Base-by-base conservation (phyloP, 306 rosid genomes). In the Medicago truncatula region DNA sequence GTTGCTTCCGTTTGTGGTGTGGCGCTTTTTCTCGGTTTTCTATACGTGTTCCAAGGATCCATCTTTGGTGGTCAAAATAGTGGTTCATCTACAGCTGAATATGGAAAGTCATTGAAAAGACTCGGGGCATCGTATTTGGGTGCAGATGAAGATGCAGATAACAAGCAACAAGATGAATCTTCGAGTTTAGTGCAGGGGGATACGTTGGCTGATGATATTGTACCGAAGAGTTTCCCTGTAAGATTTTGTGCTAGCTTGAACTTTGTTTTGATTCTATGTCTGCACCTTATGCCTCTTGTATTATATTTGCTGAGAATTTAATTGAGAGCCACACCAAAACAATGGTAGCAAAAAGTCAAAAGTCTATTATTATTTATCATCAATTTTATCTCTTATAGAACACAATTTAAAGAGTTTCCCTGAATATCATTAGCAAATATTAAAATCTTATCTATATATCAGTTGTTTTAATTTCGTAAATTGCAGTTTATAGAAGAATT, bases 101-200 rank as follows among this genome's bases (percentile, higher is more conserved):
- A 83, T 83, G 81, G 86, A 2, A 83, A 71, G 41, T 83, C 86
- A 17, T 47, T 83, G 74, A 83, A 65, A 75, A 83, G 76, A 79
- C 81, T 83, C 3, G 83, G 86, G 7, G 80, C 81, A 47, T 70
- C 86, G 43, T 83, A 83, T 75, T 65, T 83, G 78, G 83, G 86
- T 15, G n/a, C 75, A 56, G 81, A 82, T 11, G 85, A 79, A 34
- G 86, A 79, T 21, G 18, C 71, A 36, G 81, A 74, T 63, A 63
- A 23, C 58, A 83, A 79, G 64, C 64, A 23, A 63, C 86, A 83
- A 54, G 86, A 70, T 7, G 83, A 74, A 63, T 67, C 83, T 74
- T 44, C 78, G 39, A 65, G 46, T 39, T 13, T 79, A 34, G 58
- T 7, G 58, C 83, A 43, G 70, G 77, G 74, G 74, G 83, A 75